phyloP scores from a whole-genome alignment of 2,329 filamentous ascomycete genomes.

The Neonectria neomacrospora region DNA sequence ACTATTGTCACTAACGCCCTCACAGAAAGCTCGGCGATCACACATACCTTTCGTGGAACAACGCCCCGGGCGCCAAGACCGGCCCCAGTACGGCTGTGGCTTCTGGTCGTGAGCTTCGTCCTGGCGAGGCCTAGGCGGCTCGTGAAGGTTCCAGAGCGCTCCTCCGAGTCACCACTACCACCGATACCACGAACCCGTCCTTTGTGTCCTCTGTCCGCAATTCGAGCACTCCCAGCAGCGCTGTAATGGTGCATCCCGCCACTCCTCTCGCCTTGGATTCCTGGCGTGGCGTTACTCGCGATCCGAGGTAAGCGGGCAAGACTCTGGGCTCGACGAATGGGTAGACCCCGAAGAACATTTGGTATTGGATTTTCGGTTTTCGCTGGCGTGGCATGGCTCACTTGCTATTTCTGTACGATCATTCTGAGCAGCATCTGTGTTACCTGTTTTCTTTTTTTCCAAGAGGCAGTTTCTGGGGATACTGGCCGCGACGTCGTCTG shows the following conservation, averaged over 20 bases:
- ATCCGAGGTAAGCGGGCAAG: conserved; percentile 7
- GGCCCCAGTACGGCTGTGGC: conserved; percentile 58
- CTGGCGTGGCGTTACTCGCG: conserved; percentile 7
- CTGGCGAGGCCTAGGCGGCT: conserved; percentile 55
- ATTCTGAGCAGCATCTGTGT: conserved; percentile 22
- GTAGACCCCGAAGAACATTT: conserved; percentile 11
- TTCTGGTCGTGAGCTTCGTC: conserved; percentile 67
- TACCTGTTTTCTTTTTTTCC: conserved; percentile 21
- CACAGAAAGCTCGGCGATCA: conserved; percentile 96
- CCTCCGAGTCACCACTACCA: conserved; percentile 22
- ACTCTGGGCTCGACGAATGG: neutral
- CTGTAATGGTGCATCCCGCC: neutral
- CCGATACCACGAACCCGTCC: conserved; percentile 23
- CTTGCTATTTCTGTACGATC: conserved; percentile 36
- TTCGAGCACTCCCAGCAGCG: conserved; percentile 12
- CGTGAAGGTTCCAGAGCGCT: conserved; percentile 42
- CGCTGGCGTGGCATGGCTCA: conserved; percentile 22
- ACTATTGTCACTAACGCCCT: conserved; percentile 5
- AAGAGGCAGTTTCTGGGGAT: conserved; percentile 24
- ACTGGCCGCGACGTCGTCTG: conserved; percentile 9
- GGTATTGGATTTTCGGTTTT: conserved; percentile 25
- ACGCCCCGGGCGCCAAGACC: conserved; percentile 59
- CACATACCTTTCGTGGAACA: conserved; percentile 97
- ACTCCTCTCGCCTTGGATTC: conserved; percentile 12
- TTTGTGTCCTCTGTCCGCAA: conserved; percentile 26